Percentiles rank a stretch among this genome's conserved stretches.
These are phyloP conservation scores for Hanseniaspora thailandica DNA, from an alignment of 805 yeast genomes.

Conservation along the genomic window DNA sequence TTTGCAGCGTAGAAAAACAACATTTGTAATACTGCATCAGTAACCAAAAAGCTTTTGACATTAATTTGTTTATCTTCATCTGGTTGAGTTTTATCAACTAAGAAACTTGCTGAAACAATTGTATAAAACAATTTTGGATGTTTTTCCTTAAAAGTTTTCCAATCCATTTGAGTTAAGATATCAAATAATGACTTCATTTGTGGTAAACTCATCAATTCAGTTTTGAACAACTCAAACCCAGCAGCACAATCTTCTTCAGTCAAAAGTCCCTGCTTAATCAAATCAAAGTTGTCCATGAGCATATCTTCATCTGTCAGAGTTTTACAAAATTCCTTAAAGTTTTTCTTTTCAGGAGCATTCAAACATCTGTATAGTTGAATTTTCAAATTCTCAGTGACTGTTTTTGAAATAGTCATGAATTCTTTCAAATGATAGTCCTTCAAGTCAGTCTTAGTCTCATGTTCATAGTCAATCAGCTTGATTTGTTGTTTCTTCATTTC, in stretches of 20 bases:
- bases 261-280: constrained; percentile 47
- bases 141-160: constrained; percentile 37
- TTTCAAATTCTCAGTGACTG: constrained; percentile 15
- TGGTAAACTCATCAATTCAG: constrained; percentile 35
- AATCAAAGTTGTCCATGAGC: constrained; percentile 30
- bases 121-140: constrained; percentile 55
- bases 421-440: constrained; percentile 27
- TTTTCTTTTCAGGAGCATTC: not conserved
- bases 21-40: constrained; percentile 41
- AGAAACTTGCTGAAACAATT: constrained; percentile 50
- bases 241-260: constrained; percentile 46
- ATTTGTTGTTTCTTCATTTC: not conserved
- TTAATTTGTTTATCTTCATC: constrained; percentile 19
- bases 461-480: not conserved
- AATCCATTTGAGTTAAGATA: constrained; percentile 35
- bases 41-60: constrained; percentile 38
- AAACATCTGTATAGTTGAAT: not conserved
- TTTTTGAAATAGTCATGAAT: constrained; percentile 21
- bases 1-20: constrained; percentile 20
- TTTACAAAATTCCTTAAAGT: not conserved
- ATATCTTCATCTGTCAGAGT: constrained; percentile 5
- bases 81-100: constrained; percentile 25
- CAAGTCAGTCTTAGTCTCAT: constrained; percentile 16
- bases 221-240: constrained; percentile 42
- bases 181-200: constrained; percentile 41